Percentiles rank a stretch among this genome's conserved stretches.
Evolutionary conservation across 2,329 filamentous ascomycete species (phyloP).

Genomic region (Capronia epimyces): DNA sequence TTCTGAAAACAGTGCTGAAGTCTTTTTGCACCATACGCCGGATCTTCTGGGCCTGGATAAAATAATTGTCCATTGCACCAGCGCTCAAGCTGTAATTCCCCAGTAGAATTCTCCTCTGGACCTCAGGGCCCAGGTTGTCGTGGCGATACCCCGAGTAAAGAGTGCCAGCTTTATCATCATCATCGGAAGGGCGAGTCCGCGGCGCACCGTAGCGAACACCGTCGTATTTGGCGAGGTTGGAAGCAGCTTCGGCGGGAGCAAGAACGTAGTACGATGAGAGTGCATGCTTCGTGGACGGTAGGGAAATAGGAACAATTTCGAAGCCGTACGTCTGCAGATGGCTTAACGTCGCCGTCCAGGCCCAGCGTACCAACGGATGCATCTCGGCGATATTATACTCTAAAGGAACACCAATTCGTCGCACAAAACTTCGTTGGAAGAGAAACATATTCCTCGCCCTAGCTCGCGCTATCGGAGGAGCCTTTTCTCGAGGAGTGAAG

Average conservation of each 20-base stretch:
- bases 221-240: conserved; percentile 94
- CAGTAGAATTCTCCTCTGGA: conserved; percentile 77
- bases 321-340: conserved; percentile 61
- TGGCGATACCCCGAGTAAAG: conserved; percentile 73
- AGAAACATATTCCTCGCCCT: not conserved
- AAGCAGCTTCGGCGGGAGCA: conserved; percentile 89
- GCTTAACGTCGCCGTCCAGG: conserved; percentile 62
- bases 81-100: conserved; percentile 88
- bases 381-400: conserved; percentile 91
- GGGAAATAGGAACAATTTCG: conserved; percentile 66
- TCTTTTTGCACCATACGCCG: conserved; percentile 77
- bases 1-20: conserved; percentile 72
- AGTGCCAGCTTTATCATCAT: conserved; percentile 52
- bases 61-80: conserved; percentile 91
- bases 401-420: conserved; percentile 54
- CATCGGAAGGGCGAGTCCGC: conserved; percentile 44
- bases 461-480: not conserved
- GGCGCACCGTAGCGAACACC: conserved; percentile 83
- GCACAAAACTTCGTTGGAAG: conserved; percentile 19
- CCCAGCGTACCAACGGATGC: conserved; percentile 59
- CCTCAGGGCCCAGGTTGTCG: conserved; percentile 73
- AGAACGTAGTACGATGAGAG: conserved; percentile 93
- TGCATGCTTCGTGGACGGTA: conserved; percentile 78
- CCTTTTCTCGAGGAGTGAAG: not conserved
- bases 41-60: conserved; percentile 85